Evolutionary conservation across 2,329 filamentous ascomycete species (phyloP).

Genomic region (Calonectria pauciramosa): DNA sequence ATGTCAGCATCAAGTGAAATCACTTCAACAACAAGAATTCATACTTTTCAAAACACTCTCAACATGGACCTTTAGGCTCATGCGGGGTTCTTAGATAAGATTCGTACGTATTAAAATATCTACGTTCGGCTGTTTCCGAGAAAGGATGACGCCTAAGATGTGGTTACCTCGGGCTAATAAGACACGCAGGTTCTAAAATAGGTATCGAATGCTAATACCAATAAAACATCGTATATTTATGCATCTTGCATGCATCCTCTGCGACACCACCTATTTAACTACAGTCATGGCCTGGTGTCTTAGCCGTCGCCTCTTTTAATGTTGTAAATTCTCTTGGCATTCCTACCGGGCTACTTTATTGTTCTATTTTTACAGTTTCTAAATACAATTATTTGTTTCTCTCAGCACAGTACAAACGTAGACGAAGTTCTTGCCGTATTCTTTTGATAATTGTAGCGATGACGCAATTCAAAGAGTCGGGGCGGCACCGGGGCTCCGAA

Average conservation of each 20-base stretch:
- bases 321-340: background rate
- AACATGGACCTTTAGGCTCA: background rate
- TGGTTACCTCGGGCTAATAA: background rate
- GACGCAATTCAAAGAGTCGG: background rate
- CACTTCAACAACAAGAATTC: background rate
- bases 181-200: background rate
- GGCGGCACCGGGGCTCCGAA: background rate
- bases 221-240: background rate
- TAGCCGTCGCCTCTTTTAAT: background rate
- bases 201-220: background rate
- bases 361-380: background rate
- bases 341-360: background rate
- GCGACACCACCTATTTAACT: background rate
- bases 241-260: background rate
- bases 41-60: background rate
- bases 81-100: background rate
- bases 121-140: background rate
- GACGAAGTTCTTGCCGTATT: background rate
- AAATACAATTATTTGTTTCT: background rate
- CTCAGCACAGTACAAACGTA: background rate
- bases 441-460: background rate
- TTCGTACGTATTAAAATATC: background rate
- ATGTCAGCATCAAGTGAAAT: background rate
- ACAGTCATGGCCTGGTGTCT: background rate
- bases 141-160: background rate